Evolutionary conservation across 768 basidiomycete genomes (phyloP).

Genomic region (Lanmaoa rubissima): DNA sequence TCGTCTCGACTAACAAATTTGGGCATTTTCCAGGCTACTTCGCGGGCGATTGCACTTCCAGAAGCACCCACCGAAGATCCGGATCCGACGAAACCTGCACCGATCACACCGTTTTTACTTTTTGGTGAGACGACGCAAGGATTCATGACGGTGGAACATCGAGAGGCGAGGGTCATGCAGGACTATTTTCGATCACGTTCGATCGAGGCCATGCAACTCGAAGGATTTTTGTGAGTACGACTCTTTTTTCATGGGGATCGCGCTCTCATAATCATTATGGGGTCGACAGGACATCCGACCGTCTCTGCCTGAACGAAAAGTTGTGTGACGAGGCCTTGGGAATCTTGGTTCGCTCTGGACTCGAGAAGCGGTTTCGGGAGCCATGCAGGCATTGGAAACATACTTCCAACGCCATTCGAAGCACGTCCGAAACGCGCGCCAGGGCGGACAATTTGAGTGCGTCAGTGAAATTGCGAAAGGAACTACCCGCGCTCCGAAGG

Average conservation of each 20-base stretch:
- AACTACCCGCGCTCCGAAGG: slow-evolving; percentile 8
- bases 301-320: slow-evolving; percentile 22
- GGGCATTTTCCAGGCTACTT: slow-evolving; percentile 3
- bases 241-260: background rate
- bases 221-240: slow-evolving; percentile 17
- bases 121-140: slow-evolving; percentile 42
- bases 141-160: slow-evolving; percentile 36
- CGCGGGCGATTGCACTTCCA: slow-evolving; percentile 11
- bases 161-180: slow-evolving; percentile 2
- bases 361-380: slow-evolving; percentile 25
- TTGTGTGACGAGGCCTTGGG: slow-evolving; percentile 26
- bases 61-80: slow-evolving; percentile 5
- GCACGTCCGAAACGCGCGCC: background rate
- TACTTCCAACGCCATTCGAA: background rate
- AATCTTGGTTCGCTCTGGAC: slow-evolving; percentile 30
- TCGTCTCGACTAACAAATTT: background rate
- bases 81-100: background rate
- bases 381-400: slow-evolving; percentile 27
- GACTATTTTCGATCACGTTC: background rate
- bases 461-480: background rate
- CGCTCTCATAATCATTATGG: background rate
- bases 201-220: slow-evolving; percentile 14
- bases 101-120: slow-evolving; percentile 31
- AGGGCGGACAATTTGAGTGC: background rate
- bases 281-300: slow-evolving; percentile 19